Conservation (phyloP, 2,329 filamentous ascomycete genomes). For the Apiospora arundinis region DNA sequence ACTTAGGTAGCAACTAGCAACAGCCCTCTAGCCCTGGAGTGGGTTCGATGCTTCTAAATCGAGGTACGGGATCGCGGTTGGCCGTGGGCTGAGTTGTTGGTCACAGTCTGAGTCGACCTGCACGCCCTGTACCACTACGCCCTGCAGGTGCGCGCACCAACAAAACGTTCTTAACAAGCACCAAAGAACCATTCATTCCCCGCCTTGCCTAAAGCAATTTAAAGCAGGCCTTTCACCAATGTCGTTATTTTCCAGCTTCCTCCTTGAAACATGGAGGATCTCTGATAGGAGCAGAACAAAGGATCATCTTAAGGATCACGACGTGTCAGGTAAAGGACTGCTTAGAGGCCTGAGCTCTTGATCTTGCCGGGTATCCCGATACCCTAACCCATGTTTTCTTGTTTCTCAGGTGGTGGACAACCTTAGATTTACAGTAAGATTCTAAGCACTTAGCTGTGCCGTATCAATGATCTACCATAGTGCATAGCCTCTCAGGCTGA, state of each 20-base stretch:
- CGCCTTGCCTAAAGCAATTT: not conserved
- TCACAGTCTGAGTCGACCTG: not conserved
- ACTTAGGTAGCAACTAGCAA: no score
- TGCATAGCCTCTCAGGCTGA: not conserved
- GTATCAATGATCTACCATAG: not conserved
- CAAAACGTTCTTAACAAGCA: not conserved
- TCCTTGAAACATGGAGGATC: not conserved
- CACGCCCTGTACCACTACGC: not conserved
- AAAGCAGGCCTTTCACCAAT: not conserved
- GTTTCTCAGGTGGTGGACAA: not conserved
- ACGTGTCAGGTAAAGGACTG: slow-evolving; percentile 5
- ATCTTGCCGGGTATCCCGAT: not conserved
- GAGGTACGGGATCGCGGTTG: not conserved
- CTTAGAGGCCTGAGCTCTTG: not conserved
- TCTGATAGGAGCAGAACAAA: not conserved
- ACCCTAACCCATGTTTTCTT: not conserved
- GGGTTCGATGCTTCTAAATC: slow-evolving; percentile 10
- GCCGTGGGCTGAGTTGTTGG: not conserved
- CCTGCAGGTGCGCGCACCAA: not conserved
- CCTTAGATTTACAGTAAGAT: not conserved
- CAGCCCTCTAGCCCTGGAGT: no score
- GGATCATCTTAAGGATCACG: not conserved
- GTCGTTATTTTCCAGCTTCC: not conserved
- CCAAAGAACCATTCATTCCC: not conserved
- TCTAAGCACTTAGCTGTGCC: no score